A percentile compares a stretch with the other conserved stretches of the same genome.
phyloP scores from a whole-genome alignment of 2,329 filamentous ascomycete species.

The Tolypocladium cylindrosporum region DNA sequence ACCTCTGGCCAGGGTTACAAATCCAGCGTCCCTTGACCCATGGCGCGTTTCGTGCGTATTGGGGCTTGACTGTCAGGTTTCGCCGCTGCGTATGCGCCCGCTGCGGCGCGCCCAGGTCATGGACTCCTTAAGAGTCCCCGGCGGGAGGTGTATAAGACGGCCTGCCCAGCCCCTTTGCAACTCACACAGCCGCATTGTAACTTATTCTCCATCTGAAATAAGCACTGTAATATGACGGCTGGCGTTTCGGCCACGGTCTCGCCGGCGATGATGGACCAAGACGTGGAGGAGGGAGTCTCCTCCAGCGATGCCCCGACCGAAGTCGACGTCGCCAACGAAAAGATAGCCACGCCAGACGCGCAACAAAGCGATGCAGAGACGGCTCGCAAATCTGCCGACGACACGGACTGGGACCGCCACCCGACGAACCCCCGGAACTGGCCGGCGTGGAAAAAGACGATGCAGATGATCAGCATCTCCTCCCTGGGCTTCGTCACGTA shows the following conservation, averaged over 20 bases:
- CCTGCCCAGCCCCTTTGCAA: background rate
- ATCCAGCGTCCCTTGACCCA: background rate
- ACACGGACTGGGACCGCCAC: background rate
- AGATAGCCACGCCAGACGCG: background rate
- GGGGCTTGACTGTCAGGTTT: background rate
- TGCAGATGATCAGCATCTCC: slow-evolving; percentile 26
- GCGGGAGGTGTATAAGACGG: background rate
- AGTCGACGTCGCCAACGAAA: background rate
- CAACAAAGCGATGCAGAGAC: background rate
- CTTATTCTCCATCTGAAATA: background rate
- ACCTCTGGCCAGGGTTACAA: background rate
- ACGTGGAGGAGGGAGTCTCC: background rate
- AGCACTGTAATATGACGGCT: background rate
- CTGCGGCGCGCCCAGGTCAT: too few species aligned
- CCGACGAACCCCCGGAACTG: slow-evolving; percentile 39
- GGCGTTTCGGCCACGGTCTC: background rate
- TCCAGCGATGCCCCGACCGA: background rate
- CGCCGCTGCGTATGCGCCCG: background rate
- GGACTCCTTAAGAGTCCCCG: background rate
- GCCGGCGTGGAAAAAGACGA: slow-evolving; percentile 28
- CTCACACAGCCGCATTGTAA: background rate
- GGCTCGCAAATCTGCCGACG: background rate
- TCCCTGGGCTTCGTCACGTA: slow-evolving; percentile 31
- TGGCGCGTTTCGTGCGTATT: background rate
- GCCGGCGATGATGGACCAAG: background rate